Conservation (phyloP, 2,329 filamentous ascomycete species). For the Colletotrichum sp. region DNA sequence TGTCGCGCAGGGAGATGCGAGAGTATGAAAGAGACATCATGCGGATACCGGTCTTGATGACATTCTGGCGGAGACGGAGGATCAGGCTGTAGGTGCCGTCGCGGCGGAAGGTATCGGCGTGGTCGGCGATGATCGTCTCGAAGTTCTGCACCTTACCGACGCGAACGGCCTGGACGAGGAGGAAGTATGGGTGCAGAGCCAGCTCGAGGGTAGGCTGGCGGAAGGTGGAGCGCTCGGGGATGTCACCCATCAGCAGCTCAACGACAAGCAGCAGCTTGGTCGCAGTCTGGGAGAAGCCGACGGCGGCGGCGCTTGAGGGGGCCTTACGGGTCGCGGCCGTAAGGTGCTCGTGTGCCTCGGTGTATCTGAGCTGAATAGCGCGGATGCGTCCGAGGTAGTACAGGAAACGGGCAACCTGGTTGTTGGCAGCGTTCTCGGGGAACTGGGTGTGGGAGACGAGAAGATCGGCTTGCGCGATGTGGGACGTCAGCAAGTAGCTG, state of each 20-base stretch:
- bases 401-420: conserved; percentile 95
- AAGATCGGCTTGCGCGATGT: conserved; percentile 95
- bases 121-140: conserved; percentile 80
- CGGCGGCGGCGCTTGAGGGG: conserved; percentile 84
- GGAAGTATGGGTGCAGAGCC: conserved; percentile 89
- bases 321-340: conserved; percentile 94
- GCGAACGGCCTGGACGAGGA: conserved; percentile 92
- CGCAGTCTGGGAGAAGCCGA: conserved; percentile 94
- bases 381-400: conserved; percentile 98
- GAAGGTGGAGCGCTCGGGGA: conserved; percentile 94
- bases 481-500: conserved; percentile 94
- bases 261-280: conserved; percentile 97
- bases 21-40: conserved; percentile 99
- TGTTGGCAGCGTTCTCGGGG: conserved; percentile 92
- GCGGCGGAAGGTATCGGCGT: conserved; percentile 85
- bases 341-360: conserved; percentile 93
- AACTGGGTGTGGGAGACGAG: conserved; percentile 96
- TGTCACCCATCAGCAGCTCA: conserved; percentile 97
- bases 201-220: conserved; percentile 86
- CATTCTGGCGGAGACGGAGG: conserved; percentile 92
- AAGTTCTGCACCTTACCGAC: conserved; percentile 97
- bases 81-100: conserved; percentile 97
- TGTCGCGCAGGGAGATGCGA: conserved; percentile 94
- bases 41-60: conserved; percentile 98
- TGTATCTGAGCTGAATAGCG: conserved; percentile 95